These are phyloP conservation scores for Nitzschia palea DNA, from an alignment of 108 stramenopile species.

Conservation along the genomic window DNA sequence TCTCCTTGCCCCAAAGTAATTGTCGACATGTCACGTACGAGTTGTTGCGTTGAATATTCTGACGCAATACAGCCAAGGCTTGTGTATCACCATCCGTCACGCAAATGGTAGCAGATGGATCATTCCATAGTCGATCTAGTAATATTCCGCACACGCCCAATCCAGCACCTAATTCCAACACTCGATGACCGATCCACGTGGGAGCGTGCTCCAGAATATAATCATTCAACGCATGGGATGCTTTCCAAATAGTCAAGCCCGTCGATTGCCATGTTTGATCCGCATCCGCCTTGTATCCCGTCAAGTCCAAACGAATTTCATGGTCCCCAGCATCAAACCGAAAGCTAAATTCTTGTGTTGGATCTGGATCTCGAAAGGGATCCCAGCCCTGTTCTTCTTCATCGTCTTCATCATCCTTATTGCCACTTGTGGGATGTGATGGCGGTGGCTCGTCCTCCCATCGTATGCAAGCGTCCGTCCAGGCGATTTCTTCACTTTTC, in stretches of 20 bases:
- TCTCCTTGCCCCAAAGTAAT: conserved; percentile 67
- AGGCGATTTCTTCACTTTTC: conserved; percentile 4
- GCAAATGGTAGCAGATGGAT: conserved; percentile 10
- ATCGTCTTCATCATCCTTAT: conserved; percentile 29
- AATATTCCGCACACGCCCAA: conserved; percentile 55
- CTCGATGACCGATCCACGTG: neutral
- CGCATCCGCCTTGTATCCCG: conserved; percentile 49
- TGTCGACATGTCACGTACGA: conserved; percentile 44
- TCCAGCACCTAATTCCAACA: conserved; percentile 33
- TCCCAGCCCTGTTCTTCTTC: conserved; percentile 20
- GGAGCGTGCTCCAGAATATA: conserved; percentile 54
- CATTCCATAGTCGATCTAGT: conserved; percentile 33
- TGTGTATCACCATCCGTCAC: conserved; percentile 69
- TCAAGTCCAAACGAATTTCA: neutral
- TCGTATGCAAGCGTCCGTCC: conserved; percentile 36
- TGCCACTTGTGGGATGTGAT: neutral
- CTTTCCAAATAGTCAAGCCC: conserved; percentile 77
- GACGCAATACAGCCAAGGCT: conserved; percentile 39
- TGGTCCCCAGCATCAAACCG: neutral
- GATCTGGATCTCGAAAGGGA: conserved; percentile 15
- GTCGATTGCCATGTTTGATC: conserved; percentile 75
- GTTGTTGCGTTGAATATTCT: conserved; percentile 35
- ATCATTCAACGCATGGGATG: conserved; percentile 61
- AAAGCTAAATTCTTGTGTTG: conserved; percentile 12
- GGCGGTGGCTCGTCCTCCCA: conserved; percentile 29